Base-by-base conservation (phyloP, 805 yeast genomes). In the Wickerhamomyces chambardii region DNA sequence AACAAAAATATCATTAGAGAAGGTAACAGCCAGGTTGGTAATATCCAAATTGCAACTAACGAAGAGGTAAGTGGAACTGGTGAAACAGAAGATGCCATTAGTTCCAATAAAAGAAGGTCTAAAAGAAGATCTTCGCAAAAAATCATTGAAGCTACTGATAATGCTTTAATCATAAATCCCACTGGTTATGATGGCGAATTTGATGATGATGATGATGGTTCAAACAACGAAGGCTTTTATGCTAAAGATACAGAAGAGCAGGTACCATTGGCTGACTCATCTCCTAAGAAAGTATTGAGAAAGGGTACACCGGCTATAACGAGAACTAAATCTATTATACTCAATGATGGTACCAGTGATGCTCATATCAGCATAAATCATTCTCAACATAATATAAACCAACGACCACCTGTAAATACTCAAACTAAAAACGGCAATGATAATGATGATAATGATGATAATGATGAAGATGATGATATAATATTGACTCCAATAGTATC, bases 291-390 rank as follows among this genome's bases (percentile, higher is more conserved):
- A 10, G 35, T 37, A n/a, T 31, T 50, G 37, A 37, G 53, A 15
- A 42, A 42, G 21, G 55, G 55, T 6, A 50, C 55, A 1, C 55
- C 55, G 2, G 38, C 36, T 22, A 21, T 15, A 8, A 29, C 28
- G 27, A 37, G 31, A 28, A 36, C 36, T 11, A 31, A 32, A 28
- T 10, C 34, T 5, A 8, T 36, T 37, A 10, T 27, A 34, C 27
- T 29, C 28, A 29, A 29, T 19, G 22, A 19, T 19, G 30, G 16
- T 17, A 28, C 21, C 28, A n/a, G n/a, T n/a, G n/a, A n/a, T n/a
- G n/a, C n/a, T n/a, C n/a, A n/a, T n/a, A n/a, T n/a, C n/a, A n/a
- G n/a, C n/a, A n/a, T n/a, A n/a, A n/a, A n/a, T n/a, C n/a, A n/a
- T n/a, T n/a, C n/a, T n/a, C n/a, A n/a, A n/a, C n/a, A n/a, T n/a